Evolutionary conservation across 2,329 filamentous ascomycete species (phyloP), one percentile per base, ranked within the genome.

Genomic region (Fusarium sp.): DNA sequence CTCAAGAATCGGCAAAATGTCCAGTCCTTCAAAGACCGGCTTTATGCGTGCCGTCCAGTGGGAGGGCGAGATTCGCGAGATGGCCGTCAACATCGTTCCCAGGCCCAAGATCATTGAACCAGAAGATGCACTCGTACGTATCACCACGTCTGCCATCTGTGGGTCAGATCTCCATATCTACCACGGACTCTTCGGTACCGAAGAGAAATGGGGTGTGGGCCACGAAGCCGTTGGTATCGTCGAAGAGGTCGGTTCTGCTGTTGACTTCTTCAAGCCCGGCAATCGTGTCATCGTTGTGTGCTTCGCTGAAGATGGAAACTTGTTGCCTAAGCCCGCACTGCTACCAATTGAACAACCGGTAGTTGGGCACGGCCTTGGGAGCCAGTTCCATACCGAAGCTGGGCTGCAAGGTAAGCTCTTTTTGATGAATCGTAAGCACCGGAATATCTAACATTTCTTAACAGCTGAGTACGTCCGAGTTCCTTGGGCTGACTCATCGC

Each of bases 31-130:
- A 4, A 58, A 65, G 7, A 43, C 40, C 1, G 34, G 52, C 1
- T 65, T 65, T 1, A 65, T 65, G 62, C 62, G 46, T 13, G 51
- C 62, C 14, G 59, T 65, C 2, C 52, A 65, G 7, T 64, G 62
- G 59, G 62, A 65, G 15, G 62, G 62, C 1, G 14, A 65, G 2
- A 15, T 65, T n/a, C 44, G 62, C 10, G 28, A 65, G 14, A 65
- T 65, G 62, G 28, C 52, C 3, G 51, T 64, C 7, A 65, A 65
- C 24, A 65, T 65, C 15, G 28, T 66, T 6, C 62, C 45, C 1
- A 22, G 43, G 0, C 63, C 63, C 11, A 55, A 44, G 31, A 13
- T 67, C 8, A 26, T 56, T 0, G 44, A 55, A 3, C 62, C 62
- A 20, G 61, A 61, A n/a, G 63, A 67, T 17, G 56, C 63, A 7